Conservation (phyloP, 2,329 filamentous ascomycete genomes). For the Pseudogymnoascus sp. region DNA sequence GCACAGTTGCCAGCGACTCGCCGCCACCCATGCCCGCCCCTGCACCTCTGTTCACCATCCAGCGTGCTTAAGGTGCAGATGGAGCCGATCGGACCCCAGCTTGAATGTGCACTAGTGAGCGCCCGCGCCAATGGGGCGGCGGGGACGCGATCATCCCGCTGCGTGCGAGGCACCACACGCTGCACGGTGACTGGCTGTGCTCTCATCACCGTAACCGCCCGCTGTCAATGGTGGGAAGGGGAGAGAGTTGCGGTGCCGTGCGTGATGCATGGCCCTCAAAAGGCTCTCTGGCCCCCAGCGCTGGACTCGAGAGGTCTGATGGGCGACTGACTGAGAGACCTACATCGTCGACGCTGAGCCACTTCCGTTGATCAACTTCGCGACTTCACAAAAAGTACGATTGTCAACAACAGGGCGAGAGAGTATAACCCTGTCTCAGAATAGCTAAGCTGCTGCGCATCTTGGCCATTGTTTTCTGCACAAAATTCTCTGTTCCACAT, state of each 20-base stretch:
- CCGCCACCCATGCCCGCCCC: neutral
- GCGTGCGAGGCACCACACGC: neutral
- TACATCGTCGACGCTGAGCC: neutral
- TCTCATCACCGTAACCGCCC: neutral
- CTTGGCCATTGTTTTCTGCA: neutral
- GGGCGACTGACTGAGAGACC: conserved; percentile 5
- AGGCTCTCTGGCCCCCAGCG: conserved; percentile 2
- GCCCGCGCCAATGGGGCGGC: neutral
- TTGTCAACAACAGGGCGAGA: neutral
- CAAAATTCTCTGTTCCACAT: neutral
- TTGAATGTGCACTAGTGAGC: neutral
- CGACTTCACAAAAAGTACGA: neutral
- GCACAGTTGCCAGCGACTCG: neutral
- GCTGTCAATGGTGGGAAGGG: conserved; percentile 4
- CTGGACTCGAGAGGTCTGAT: conserved; percentile 2
- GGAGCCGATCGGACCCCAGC: neutral
- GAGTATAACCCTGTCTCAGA: neutral
- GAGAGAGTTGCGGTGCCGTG: neutral
- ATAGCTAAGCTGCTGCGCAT: conserved; percentile 6
- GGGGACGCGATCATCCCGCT: conserved; percentile 3
- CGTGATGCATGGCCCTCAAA: conserved; percentile 3
- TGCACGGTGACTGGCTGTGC: neutral
- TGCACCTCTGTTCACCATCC: conserved; percentile 1
- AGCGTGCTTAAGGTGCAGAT: conserved; percentile 5
- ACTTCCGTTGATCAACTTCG: neutral